Conservation (phyloP, 23 red algal species). For the Gracilaria vermiculophylla region DNA sequence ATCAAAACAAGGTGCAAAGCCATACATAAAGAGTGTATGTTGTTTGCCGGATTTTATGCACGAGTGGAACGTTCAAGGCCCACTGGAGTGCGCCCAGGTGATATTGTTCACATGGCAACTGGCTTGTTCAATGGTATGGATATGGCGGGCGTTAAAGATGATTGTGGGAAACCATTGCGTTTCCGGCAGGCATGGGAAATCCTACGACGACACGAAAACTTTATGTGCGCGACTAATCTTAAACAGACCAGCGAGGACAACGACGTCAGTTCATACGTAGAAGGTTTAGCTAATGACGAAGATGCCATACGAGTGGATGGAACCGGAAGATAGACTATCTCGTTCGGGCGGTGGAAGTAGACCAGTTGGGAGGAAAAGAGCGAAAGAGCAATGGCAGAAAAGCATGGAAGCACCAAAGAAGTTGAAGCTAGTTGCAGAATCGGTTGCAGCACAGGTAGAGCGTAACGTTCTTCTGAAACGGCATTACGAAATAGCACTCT, state of each 20-base stretch:
- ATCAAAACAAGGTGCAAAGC: neutral
- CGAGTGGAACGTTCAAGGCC: neutral
- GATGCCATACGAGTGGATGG: too few species aligned
- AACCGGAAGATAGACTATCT: too few species aligned
- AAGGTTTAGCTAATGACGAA: too few species aligned
- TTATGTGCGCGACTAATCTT: neutral
- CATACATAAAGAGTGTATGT: neutral
- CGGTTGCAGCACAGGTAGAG: neutral
- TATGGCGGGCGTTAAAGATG: neutral
- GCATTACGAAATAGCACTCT: slow-evolving; percentile 7
- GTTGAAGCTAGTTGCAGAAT: slow-evolving; percentile 3
- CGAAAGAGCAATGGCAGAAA: neutral
- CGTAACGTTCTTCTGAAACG: neutral
- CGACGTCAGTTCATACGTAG: neutral
- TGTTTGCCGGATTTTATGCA: neutral
- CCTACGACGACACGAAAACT: slow-evolving; percentile 4
- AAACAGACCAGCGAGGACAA: neutral
- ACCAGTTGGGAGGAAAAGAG: too few species aligned
- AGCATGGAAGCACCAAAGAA: neutral
- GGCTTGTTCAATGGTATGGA: slow-evolving; percentile 4
- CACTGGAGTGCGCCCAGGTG: slow-evolving; percentile 11
- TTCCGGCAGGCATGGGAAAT: slow-evolving; percentile 16
- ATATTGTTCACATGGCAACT: slow-evolving; percentile 19
- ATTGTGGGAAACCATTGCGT: slow-evolving; percentile 25
- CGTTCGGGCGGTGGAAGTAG: too few species aligned